Base-by-base conservation (phyloP, 805 yeast genomes). In the Nakazawaea ambrosiae region DNA sequence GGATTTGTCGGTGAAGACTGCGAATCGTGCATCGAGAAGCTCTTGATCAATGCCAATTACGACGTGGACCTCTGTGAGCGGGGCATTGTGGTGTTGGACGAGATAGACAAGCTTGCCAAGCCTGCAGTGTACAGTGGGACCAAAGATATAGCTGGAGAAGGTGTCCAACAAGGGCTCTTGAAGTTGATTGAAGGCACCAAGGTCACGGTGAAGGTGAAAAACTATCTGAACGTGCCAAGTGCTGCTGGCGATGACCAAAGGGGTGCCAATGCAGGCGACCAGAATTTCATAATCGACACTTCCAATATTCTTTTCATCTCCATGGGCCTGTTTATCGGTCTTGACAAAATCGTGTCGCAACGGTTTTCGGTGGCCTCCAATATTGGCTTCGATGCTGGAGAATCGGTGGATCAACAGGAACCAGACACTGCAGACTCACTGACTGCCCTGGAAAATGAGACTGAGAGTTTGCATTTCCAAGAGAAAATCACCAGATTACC, bases 1-100 rank as follows among this genome's bases (percentile, higher is more conserved):
- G 82, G 82, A 5, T 75, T 76, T 47, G 73, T 76, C 31, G 82
- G 82, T 18, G 81, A 75, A 42, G 81, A 76, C 52, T 77, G 73
- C 14, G 81, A 76, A 43, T 57, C 67, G 22, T 74, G 81, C 45
- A 63, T 75, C 18, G 75, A 72, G 49, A 62, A 77, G 39, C 54
- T 75, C 16, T 51, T 74, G 34, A 67, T 66, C 2, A 66, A 59
- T 43, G 66, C 80, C 3, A 68, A 68, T 30, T 71, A 65, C 45
- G 75, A 75, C 45, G 70, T 73, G 18, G 68, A 65, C 8, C 61
- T 61, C 37, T 68, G 76, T 20, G 77, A 75, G 46, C 63, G 65
- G 39, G 83, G 83, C 4, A 73, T 75, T 20, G 64, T 77, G 34
- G 81, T 77, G 3, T 50, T 77, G 4, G 81, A 77, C 50, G 82